Base-by-base conservation (phyloP, 164 flowering plant genomes). In the Nymphaea thermarum region DNA sequence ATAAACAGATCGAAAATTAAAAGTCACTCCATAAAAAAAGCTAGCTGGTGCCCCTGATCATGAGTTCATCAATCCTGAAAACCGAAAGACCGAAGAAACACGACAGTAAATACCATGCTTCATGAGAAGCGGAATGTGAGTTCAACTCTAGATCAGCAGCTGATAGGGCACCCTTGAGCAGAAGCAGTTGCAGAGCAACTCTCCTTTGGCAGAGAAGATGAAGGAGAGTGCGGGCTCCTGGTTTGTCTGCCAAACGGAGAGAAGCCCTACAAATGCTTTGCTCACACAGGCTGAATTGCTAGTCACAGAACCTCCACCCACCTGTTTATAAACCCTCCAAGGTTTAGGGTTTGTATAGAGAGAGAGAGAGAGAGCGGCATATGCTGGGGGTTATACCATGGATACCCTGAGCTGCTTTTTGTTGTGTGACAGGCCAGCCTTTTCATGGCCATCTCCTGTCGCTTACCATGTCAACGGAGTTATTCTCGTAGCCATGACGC, bases 231-330 rank as follows among this genome's bases (percentile, higher is more conserved):
- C 18, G 42, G 45, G n/a, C 4, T 45, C 47, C 69, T 41, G 14
- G 44, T 51, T 67, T 42, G 18, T 55, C 69, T 67, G 63, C 69
- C 69, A 42, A 51, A 67, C 12, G 62, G 69, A 59, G 45, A 67
- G 69, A 57, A 59, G 63, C 69, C 69, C 69, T 67, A 12, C 44
- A 42, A 59, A 4, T 67, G 69, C 18, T 57, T 67, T 11, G 47
- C 69, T 43, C 42, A 67, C 15, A 12, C n/a, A 59, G n/a, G 8
- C 41, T 17, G 5, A 51, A 10, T 15, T 51, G 57, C 57, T 51
- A 8, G 10, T 8, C 57, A 15, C 57, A 51, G 57, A 51, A 15
- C 8, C 57, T 51, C 57, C 57, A 4, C 12, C 36, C 36, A 15
- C 57, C 14, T 10, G 57, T 51, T 8, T 51, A 51, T 51, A 51